Evolutionary conservation across 2,329 filamentous ascomycete genomes (phyloP).

Genomic region (Bisporella sp.): DNA sequence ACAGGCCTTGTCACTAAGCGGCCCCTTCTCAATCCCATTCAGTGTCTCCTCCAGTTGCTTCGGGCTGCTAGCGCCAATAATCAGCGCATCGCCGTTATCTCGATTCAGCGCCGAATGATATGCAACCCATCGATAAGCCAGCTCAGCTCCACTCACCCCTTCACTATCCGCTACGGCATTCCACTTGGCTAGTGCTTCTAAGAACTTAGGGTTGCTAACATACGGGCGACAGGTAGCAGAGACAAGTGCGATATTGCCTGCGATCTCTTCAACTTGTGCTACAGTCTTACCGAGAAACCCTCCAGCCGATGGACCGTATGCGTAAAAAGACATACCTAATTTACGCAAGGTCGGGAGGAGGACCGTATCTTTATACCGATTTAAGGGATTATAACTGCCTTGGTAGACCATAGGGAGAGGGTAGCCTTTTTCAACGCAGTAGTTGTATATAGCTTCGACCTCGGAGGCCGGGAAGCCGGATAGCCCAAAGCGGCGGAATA

Average conservation of each 20-base stretch:
- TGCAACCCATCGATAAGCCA: constrained; percentile 29
- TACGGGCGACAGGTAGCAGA: not conserved
- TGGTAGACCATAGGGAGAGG: constrained; percentile 67
- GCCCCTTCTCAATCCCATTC: constrained; percentile 8
- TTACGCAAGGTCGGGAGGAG: constrained; percentile 63
- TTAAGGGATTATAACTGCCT: constrained; percentile 77
- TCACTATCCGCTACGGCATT: not conserved
- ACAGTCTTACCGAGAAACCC: constrained; percentile 54
- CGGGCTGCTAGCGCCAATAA: constrained; percentile 16
- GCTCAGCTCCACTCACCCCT: constrained; percentile 9
- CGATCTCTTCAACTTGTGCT: not conserved
- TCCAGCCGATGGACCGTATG: constrained; percentile 74
- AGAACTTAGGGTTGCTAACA: not conserved
- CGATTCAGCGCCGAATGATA: constrained; percentile 21
- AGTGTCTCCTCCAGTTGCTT: constrained; percentile 12
- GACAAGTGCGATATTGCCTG: not conserved
- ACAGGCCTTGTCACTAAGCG: constrained; percentile 6
- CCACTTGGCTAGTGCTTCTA: not conserved
- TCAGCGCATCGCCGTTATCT: constrained; percentile 22
- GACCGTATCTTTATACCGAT: constrained; percentile 65
- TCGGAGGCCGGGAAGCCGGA: constrained; percentile 80
- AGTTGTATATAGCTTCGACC: constrained; percentile 72
- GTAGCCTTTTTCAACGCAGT: constrained; percentile 71
- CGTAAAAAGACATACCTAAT: constrained; percentile 68
- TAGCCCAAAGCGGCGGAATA: constrained; percentile 71